Evolutionary conservation across 176 grass and related monocot genomes (phyloP).

Genomic region (Ananas comosus): DNA sequence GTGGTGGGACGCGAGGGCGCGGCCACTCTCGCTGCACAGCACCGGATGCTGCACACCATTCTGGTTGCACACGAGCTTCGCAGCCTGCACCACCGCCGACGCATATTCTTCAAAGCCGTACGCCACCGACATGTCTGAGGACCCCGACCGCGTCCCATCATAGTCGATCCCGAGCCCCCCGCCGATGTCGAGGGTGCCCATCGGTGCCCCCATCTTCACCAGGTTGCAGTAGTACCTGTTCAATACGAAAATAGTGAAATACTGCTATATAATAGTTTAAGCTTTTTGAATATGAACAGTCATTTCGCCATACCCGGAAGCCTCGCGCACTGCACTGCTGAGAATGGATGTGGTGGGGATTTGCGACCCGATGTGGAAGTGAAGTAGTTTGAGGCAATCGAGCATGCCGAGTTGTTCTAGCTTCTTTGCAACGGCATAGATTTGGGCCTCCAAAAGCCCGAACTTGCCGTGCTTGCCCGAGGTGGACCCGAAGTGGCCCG

Average conservation of each 20-base stretch:
- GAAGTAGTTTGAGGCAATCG: not conserved
- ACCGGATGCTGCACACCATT: not conserved
- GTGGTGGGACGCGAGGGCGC: constrained; percentile 14
- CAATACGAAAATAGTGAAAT: too few species aligned
- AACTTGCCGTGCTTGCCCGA: not conserved
- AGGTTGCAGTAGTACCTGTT: constrained; percentile 12
- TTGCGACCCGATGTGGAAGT: not conserved
- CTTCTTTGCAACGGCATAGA: not conserved
- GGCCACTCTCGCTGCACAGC: constrained; percentile 24
- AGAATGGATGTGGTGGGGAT: constrained; percentile 1
- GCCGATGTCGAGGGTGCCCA: constrained; percentile 22
- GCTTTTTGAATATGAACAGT: too few species aligned
- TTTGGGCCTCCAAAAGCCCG: not conserved
- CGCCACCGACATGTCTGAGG: constrained; percentile 25
- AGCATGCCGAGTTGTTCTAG: not conserved
- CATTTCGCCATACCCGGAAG: not conserved
- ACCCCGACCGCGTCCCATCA: constrained; percentile 8
- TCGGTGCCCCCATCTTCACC: not conserved
- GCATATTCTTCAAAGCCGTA: constrained; percentile 31
- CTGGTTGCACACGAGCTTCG: constrained; percentile 1
- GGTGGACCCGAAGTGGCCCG: not conserved
- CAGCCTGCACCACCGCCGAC: constrained; percentile 16
- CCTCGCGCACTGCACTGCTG: constrained; percentile 6
- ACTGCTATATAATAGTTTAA: too few species aligned
- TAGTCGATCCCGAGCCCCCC: constrained; percentile 19